phyloP scores from a whole-genome alignment of 1,139 yeast genomes.

The Nadsonia starkeyi-henricii region DNA sequence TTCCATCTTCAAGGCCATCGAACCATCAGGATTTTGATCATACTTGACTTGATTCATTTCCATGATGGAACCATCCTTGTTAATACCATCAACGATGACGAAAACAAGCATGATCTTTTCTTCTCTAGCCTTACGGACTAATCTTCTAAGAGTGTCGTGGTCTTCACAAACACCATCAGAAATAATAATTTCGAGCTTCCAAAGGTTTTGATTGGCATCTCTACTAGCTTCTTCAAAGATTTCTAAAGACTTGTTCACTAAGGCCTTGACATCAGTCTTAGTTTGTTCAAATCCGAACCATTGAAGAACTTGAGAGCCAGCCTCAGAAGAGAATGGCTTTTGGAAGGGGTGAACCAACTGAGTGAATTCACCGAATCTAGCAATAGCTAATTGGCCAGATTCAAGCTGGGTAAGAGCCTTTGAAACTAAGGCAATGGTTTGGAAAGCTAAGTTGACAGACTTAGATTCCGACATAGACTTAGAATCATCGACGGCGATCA shows the following conservation, averaged over 20 bases:
- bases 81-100: constrained; percentile 84
- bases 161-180: constrained; percentile 97
- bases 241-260: constrained; percentile 57
- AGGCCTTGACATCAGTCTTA: constrained; percentile 65
- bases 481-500: constrained; percentile 96
- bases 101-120: constrained; percentile 90
- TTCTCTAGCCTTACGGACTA: constrained; percentile 86
- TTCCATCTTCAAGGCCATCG: constrained; percentile 58
- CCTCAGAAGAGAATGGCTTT: constrained; percentile 64
- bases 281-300: constrained; percentile 88
- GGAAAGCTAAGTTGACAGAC: constrained; percentile 82
- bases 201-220: constrained; percentile 38
- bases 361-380: constrained; percentile 78
- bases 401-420: constrained; percentile 90
- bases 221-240: constrained; percentile 56
- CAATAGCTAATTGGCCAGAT: constrained; percentile 84
- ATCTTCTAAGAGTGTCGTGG: constrained; percentile 64
- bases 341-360: constrained; percentile 84
- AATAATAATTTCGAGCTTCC: constrained; percentile 87
- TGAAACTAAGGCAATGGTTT: constrained; percentile 85
- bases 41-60: constrained; percentile 92
- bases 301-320: constrained; percentile 74
- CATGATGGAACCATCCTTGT: constrained; percentile 70
- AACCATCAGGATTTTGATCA: constrained; percentile 54
- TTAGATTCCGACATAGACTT: constrained; percentile 89